A percentile compares a stretch with the other conserved stretches of the same genome.
These are phyloP conservation scores for Kodamaea plutei DNA, from an alignment of 1,139 yeast genomes.

Conservation along the genomic window DNA sequence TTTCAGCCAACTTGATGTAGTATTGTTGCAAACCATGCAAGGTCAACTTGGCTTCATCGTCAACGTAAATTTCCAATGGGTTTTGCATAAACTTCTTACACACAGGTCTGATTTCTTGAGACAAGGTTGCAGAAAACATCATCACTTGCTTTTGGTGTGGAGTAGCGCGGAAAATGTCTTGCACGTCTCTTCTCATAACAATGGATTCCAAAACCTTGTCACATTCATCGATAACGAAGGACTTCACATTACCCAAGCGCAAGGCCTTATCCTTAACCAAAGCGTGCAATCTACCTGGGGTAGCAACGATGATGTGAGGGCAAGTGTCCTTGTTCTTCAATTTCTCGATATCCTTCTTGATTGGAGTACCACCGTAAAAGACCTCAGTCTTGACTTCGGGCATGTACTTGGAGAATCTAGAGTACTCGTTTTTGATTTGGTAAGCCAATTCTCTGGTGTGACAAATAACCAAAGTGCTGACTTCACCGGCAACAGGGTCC, in stretches of 20 bases:
- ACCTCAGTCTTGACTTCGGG: conserved; percentile 97
- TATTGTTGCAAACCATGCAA: conserved; percentile 98
- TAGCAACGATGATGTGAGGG: conserved; percentile 96
- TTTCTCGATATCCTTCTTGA: conserved; percentile 79
- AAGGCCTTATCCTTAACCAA: conserved; percentile 87
- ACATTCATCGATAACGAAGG: conserved; percentile 96
- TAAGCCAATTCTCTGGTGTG: conserved; percentile 98
- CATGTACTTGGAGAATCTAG: conserved; percentile 97
- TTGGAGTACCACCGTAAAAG: conserved; percentile 93
- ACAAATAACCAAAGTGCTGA: conserved; percentile 89
- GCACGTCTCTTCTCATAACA: conserved; percentile 98
- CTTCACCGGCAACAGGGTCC: conserved; percentile 97
- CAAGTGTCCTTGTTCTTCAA: conserved; percentile 90
- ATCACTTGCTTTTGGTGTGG: conserved; percentile 98
- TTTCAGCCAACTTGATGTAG: conserved; percentile 83
- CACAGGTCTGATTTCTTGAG: conserved; percentile 92
- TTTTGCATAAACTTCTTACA: conserved; percentile 98
- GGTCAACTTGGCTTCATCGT: conserved; percentile 95
- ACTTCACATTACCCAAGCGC: conserved; percentile 85
- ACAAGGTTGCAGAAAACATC: conserved; percentile 98
- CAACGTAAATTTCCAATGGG: conserved; percentile 95
- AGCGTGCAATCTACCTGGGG: conserved; percentile 97
- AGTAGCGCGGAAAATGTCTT: conserved; percentile 94
- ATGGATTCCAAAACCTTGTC: conserved; percentile 91
- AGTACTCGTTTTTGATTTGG: conserved; percentile 96